phyloP scores from a whole-genome alignment of 768 basidiomycete genomes.

The Podaxis sp. region DNA sequence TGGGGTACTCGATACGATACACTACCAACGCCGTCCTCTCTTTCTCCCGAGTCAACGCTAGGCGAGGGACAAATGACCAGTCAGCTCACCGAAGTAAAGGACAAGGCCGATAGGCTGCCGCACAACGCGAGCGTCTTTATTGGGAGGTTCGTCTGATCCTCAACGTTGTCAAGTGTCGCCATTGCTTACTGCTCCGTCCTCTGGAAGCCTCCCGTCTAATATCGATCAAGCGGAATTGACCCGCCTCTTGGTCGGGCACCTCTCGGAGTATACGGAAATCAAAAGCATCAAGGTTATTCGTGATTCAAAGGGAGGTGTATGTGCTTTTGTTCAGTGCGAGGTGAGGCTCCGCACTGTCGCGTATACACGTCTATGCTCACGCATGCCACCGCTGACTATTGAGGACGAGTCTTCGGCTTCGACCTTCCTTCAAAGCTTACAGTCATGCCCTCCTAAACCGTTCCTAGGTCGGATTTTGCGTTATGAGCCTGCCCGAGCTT shows the following conservation, averaged over 20 bases:
- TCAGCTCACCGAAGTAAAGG: constrained; percentile 22
- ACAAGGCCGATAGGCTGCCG: constrained; percentile 49
- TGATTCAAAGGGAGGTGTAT: constrained; percentile 75
- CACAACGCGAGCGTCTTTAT: constrained; percentile 85
- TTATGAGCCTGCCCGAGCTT: constrained; percentile 76
- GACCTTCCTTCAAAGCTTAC: constrained; percentile 59
- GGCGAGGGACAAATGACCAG: constrained; percentile 19
- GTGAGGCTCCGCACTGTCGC: constrained; percentile 35
- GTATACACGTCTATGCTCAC: constrained; percentile 1
- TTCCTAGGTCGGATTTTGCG: constrained; percentile 76
- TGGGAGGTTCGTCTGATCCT: constrained; percentile 56
- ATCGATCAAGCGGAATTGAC: constrained; percentile 66
- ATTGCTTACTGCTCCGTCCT: constrained; percentile 4
- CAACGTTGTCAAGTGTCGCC: constrained; percentile 1
- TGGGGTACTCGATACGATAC: constrained; percentile 79
- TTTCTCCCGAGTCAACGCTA: constrained; percentile 32
- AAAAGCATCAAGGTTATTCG: constrained; percentile 72
- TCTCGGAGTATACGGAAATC: constrained; percentile 64
- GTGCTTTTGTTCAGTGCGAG: constrained; percentile 86
- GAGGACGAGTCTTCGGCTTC: constrained; percentile 62
- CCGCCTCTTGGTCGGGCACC: constrained; percentile 60
- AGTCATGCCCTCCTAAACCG: constrained; percentile 51
- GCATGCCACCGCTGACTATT: constrained; percentile 19
- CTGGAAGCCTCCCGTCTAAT: constrained; percentile 62
- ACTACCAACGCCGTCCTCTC: constrained; percentile 50